Percentiles rank a stretch among this genome's conserved stretches.
These are phyloP conservation scores for Haplographium delicatum DNA, from an alignment of 495 filamentous ascomycete genomes.

Conservation along the genomic window DNA sequence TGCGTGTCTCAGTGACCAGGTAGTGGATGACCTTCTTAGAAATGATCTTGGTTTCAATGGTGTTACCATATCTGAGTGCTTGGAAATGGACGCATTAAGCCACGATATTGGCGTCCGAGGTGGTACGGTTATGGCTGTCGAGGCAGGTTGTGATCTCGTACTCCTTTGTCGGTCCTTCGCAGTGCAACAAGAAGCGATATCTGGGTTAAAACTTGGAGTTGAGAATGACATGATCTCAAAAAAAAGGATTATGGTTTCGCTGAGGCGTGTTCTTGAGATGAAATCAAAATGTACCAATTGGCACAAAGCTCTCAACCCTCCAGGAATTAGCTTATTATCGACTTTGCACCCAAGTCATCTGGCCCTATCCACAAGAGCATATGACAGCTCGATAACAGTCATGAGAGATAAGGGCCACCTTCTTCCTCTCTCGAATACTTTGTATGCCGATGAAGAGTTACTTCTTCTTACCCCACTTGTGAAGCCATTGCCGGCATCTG, in stretches of 20 bases:
- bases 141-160: conserved; percentile 84
- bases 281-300: conserved; percentile 77
- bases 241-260: conserved; percentile 66
- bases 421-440: conserved; percentile 68
- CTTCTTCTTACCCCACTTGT: conserved; percentile 78
- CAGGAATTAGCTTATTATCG: conserved; percentile 65
- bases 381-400: conserved; percentile 80
- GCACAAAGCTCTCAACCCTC: conserved; percentile 76
- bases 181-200: conserved; percentile 81
- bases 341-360: conserved; percentile 74
- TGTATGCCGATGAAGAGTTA: conserved; percentile 78
- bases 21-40: conserved; percentile 77
- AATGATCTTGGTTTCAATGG: conserved; percentile 81
- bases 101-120: conserved; percentile 91
- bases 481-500: conserved; percentile 79
- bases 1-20: conserved; percentile 84
- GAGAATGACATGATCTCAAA: conserved; percentile 80
- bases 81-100: conserved; percentile 91
- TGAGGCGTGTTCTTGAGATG: conserved; percentile 66
- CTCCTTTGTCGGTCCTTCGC: conserved; percentile 79
- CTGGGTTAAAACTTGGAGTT: conserved; percentile 74
- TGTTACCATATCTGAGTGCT: conserved; percentile 87
- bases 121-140: conserved; percentile 89
- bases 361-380: conserved; percentile 71
- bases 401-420: conserved; percentile 76